phyloP scores from a whole-genome alignment of 192 early-diverging fungal species.

The Allomyces macrogynus region DNA sequence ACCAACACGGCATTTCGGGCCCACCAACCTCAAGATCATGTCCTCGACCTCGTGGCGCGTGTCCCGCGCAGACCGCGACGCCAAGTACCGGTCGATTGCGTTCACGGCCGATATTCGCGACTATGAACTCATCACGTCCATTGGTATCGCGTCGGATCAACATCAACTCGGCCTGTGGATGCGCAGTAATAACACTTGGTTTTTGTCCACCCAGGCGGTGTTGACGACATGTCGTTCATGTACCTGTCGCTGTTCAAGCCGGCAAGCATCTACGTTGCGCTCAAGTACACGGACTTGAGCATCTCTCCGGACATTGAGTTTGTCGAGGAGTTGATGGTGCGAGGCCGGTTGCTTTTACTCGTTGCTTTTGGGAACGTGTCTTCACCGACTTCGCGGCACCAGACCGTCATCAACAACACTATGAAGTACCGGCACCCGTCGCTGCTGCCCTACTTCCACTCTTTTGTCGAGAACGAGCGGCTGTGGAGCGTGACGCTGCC shows the following conservation, averaged over 20 bases:
- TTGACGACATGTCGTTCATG: constrained; percentile 38
- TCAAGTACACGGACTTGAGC: constrained; percentile 35
- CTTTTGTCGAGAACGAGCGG: constrained; percentile 30
- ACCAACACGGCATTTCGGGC: too few species aligned
- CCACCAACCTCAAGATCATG: not conserved
- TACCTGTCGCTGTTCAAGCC: constrained; percentile 27
- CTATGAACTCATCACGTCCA: constrained; percentile 1
- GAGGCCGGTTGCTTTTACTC: too few species aligned
- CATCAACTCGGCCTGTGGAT: too few species aligned
- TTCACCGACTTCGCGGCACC: too few species aligned
- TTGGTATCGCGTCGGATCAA: not conserved
- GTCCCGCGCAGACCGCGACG: not conserved
- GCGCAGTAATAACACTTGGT: too few species aligned
- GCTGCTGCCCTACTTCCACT: constrained; percentile 28
- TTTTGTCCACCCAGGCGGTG: constrained; percentile 15
- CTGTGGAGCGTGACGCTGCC: constrained; percentile 38
- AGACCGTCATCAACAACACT: constrained; percentile 26
- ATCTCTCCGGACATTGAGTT: constrained; percentile 31
- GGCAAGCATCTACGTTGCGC: constrained; percentile 22
- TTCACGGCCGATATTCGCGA: constrained; percentile 1
- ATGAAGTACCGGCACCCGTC: constrained; percentile 20
- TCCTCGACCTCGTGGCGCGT: not conserved
- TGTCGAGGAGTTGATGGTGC: constrained; percentile 29
- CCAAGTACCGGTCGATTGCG: not conserved
- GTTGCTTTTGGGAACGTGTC: too few species aligned